These are phyloP conservation scores for Stachybotrys elegans DNA, from an alignment of 2,329 filamentous ascomycete genomes.

Conservation along the genomic window DNA sequence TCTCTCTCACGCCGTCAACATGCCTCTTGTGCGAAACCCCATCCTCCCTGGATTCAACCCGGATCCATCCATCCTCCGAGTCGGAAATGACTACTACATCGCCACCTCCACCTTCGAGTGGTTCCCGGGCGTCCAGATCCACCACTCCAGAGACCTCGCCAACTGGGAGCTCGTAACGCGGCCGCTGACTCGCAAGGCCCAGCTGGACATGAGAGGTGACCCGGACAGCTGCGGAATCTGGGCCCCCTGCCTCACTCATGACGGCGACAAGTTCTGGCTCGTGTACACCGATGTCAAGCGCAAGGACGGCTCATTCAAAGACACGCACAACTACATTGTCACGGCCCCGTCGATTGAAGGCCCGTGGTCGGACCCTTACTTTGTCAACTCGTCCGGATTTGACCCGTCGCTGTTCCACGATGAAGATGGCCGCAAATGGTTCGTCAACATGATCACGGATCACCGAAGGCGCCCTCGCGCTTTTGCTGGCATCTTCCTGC, in stretches of 20 bases:
- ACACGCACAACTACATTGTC: slow-evolving; percentile 60
- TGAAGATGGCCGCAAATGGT: slow-evolving; percentile 47
- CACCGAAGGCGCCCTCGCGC: slow-evolving; percentile 37
- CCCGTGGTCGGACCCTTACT: slow-evolving; percentile 57
- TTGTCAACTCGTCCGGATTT: slow-evolving; percentile 57
- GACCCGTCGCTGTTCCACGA: slow-evolving; percentile 58
- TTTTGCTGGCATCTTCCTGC: slow-evolving; percentile 49
- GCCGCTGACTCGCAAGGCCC: slow-evolving; percentile 42
- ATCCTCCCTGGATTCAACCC: slow-evolving; percentile 53
- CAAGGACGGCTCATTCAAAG: slow-evolving; percentile 62
- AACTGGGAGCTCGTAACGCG: slow-evolving; percentile 45
- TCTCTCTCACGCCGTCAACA: too few relatives aligned
- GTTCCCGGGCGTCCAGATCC: slow-evolving; percentile 51
- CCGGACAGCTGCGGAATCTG: slow-evolving; percentile 59
- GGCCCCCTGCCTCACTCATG: slow-evolving; percentile 59
- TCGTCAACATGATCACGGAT: slow-evolving; percentile 46
- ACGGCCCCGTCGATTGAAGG: slow-evolving; percentile 47
- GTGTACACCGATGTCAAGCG: slow-evolving; percentile 64
- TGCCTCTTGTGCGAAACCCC: slow-evolving; percentile 46
- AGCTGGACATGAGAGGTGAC: slow-evolving; percentile 54
- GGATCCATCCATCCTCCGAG: slow-evolving; percentile 48
- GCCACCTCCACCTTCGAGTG: slow-evolving; percentile 52
- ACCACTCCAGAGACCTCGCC: slow-evolving; percentile 47
- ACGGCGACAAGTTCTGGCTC: slow-evolving; percentile 56
- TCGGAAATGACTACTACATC: slow-evolving; percentile 50